Evolutionary conservation across 2,329 filamentous ascomycete species (phyloP).

Genomic region (Colletotrichum trifolii): DNA sequence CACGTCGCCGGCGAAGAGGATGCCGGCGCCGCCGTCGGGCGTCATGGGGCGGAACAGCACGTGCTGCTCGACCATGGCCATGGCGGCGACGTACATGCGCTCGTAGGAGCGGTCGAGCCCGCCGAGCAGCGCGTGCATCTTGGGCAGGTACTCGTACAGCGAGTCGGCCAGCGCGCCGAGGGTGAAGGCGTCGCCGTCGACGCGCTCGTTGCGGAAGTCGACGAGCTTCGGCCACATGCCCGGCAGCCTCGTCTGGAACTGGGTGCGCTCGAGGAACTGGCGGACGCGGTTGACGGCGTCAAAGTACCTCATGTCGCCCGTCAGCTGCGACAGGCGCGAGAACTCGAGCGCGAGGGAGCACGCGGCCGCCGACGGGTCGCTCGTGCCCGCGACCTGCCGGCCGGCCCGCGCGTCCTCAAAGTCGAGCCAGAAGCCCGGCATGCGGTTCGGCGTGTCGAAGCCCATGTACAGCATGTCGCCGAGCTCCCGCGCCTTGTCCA

Average conservation of each 20-base stretch:
- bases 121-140: slow-evolving; percentile 66
- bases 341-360: slow-evolving; percentile 80
- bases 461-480: slow-evolving; percentile 73
- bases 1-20: slow-evolving; percentile 63
- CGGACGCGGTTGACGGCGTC: slow-evolving; percentile 77
- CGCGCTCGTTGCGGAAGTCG: slow-evolving; percentile 64
- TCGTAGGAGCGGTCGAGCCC: slow-evolving; percentile 66
- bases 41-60: slow-evolving; percentile 74
- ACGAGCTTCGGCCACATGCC: slow-evolving; percentile 79
- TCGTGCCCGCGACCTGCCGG: slow-evolving; percentile 16
- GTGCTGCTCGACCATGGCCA: slow-evolving; percentile 64
- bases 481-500: slow-evolving; percentile 71
- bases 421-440: slow-evolving; percentile 56
- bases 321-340: slow-evolving; percentile 78
- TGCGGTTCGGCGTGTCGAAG: slow-evolving; percentile 74
- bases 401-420: slow-evolving; percentile 31
- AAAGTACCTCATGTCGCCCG: slow-evolving; percentile 78
- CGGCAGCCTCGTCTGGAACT: slow-evolving; percentile 74
- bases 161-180: slow-evolving; percentile 55
- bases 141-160: slow-evolving; percentile 54
- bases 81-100: slow-evolving; percentile 65
- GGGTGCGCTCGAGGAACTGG: slow-evolving; percentile 71
- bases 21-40: slow-evolving; percentile 67
- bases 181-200: slow-evolving; percentile 45
- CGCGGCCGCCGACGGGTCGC: slow-evolving; percentile 56